Evolutionary conservation across 352 stramenopile genomes (phyloP).

Genomic region (Aphanomyces cochlioides): DNA sequence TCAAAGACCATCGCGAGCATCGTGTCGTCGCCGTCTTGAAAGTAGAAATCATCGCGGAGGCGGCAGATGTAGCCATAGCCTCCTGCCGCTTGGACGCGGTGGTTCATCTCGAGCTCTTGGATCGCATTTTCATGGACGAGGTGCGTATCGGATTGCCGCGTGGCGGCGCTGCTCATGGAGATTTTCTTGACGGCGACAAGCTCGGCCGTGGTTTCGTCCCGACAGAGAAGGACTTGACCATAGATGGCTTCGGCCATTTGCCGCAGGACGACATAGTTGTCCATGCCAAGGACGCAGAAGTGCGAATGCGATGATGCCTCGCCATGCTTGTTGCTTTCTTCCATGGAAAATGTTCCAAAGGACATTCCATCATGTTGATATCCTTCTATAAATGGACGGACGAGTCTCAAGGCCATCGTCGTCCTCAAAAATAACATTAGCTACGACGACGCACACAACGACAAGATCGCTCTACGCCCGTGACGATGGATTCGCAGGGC

Average conservation of each 20-base stretch:
- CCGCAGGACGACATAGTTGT: slow-evolving; percentile 21
- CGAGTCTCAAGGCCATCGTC: no score
- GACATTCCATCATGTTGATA: no score
- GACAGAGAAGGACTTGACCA: slow-evolving; percentile 60
- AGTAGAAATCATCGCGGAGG: slow-evolving; percentile 58
- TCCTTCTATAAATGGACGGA: no score
- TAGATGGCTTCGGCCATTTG: slow-evolving; percentile 62
- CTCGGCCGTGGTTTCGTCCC: slow-evolving; percentile 45
- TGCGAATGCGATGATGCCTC: no score
- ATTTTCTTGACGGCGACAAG: slow-evolving; percentile 73
- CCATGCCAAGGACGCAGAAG: slow-evolving; percentile 6
- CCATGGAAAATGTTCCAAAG: no score
- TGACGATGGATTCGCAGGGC: no score
- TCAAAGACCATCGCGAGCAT: slow-evolving; percentile 63
- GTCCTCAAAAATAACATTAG: no score
- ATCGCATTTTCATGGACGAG: slow-evolving; percentile 65
- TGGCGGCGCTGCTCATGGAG: slow-evolving; percentile 50
- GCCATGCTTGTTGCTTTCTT: no score
- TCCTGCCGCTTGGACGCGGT: slow-evolving; percentile 49
- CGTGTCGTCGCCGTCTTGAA: slow-evolving; percentile 38
- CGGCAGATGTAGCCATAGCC: slow-evolving; percentile 65
- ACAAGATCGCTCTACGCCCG: no score
- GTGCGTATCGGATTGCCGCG: slow-evolving; percentile 41
- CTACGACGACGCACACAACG: no score
- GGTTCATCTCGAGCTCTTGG: slow-evolving; percentile 61